A percentile compares a stretch with the other conserved stretches of the same genome.
Conservation (phyloP, 2,329 filamentous ascomycete species). For the Fusarium begoniae region DNA sequence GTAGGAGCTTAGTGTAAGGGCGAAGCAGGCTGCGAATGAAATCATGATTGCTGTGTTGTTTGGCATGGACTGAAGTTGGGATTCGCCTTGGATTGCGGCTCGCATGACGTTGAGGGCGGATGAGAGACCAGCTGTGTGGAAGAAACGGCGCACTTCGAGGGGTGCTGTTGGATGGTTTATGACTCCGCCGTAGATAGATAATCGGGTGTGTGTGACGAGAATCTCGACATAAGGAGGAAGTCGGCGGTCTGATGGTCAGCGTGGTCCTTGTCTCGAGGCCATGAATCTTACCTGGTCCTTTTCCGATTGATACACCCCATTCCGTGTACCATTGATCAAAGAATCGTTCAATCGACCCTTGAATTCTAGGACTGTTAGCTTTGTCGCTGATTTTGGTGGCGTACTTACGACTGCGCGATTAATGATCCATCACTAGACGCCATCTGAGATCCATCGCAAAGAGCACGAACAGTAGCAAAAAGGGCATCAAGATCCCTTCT, state of each 20-base stretch:
- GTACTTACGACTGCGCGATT: slow-evolving; percentile 61
- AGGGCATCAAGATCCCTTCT: slow-evolving; percentile 70
- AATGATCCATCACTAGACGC: slow-evolving; percentile 59
- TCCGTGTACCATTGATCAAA: slow-evolving; percentile 72
- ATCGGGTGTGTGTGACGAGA: slow-evolving; percentile 74
- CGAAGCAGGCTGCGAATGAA: slow-evolving; percentile 76
- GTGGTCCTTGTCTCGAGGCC: fast-evolving
- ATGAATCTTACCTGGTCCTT: slow-evolving; percentile 55
- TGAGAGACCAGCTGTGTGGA: slow-evolving; percentile 75
- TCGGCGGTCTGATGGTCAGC: slow-evolving; percentile 53
- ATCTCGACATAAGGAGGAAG: slow-evolving; percentile 81
- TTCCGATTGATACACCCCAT: slow-evolving; percentile 67
- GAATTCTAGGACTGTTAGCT: slow-evolving; percentile 53
- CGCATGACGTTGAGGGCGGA: slow-evolving; percentile 80
- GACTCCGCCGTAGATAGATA: slow-evolving; percentile 79
- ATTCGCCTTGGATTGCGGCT: slow-evolving; percentile 76
- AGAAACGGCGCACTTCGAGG: slow-evolving; percentile 75
- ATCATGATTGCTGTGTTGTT: slow-evolving; percentile 85
- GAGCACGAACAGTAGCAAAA: slow-evolving; percentile 64
- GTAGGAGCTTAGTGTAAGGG: slow-evolving; percentile 69
- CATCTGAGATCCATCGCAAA: slow-evolving; percentile 67
- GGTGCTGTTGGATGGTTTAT: slow-evolving; percentile 79
- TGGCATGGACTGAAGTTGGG: slow-evolving; percentile 76
- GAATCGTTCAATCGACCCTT: slow-evolving; percentile 70
- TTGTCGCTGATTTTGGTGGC: fast-evolving